Conservation (phyloP, 371 early-diverging fungal genomes). For the Blakeslea trispora region DNA sequence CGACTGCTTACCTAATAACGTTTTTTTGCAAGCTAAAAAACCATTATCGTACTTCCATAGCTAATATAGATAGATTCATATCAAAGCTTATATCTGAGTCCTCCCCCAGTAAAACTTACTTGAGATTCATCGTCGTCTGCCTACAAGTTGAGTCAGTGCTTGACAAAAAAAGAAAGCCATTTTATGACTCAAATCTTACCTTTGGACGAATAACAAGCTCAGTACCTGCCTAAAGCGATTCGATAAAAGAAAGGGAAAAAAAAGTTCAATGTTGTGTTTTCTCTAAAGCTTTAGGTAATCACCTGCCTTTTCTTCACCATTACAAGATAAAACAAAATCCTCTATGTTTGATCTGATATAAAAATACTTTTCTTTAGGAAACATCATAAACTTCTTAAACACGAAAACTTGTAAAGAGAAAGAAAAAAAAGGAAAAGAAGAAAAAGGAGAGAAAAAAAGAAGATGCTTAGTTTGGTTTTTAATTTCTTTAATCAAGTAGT, state of each 20-base stretch:
- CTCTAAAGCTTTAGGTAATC: no score
- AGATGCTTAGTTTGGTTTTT: constrained; percentile 3
- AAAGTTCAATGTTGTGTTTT: neutral
- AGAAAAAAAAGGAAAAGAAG: constrained; percentile 4
- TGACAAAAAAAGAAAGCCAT: neutral
- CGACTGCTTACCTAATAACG: constrained; percentile 29
- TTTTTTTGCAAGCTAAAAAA: constrained; percentile 34
- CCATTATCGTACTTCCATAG: constrained; percentile 39
- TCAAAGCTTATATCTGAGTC: no score
- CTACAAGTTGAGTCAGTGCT: no score
- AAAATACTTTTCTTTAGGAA: constrained; percentile 16
- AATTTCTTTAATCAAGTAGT: constrained; percentile 4
- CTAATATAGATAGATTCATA: no score
- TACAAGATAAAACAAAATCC: constrained; percentile 5
- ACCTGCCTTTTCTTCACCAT: constrained; percentile 10
- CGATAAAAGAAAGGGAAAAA: neutral
- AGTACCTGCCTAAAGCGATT: constrained; percentile 13
- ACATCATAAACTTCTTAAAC: constrained; percentile 4
- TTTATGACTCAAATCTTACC: constrained; percentile 3
- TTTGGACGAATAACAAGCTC: constrained; percentile 9
- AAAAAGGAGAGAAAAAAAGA: constrained; percentile 2
- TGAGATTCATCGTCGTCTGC: constrained; percentile 6
- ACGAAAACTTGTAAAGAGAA: constrained; percentile 2
- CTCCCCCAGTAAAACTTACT: constrained; percentile 1
- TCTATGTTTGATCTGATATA: constrained; percentile 11